Evolutionary conservation across 495 filamentous ascomycete species (phyloP), one percentile per base, ranked within the genome.

Genomic region (Aspergillus carlsbadensis): DNA sequence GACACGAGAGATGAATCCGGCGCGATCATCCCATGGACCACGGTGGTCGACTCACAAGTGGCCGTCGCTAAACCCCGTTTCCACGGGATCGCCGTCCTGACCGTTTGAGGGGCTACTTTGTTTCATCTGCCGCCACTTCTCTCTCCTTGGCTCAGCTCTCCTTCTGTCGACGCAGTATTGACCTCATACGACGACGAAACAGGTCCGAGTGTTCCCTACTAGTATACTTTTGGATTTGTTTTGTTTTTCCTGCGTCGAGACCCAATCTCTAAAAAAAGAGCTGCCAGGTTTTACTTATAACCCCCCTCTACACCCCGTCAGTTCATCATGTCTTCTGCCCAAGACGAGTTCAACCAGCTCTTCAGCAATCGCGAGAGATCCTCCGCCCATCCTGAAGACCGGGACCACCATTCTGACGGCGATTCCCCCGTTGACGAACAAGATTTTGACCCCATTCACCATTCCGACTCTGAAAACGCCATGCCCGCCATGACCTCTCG

Each of bases 291-390:
- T 22, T 36, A 29, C 26, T 20, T 24, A 4, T 17, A 44, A 50
- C 5, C 10, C 42, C 35, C 39, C 37, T 33, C 34, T 37, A 14
- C 11, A 13, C 41, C 41, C 24, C 11, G n/a, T 14, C 35, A 18
- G 20, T 59, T 70, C 78, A 83, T 29, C 52, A 89, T 89, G 85
- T 78, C 71, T 35, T 72, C 87, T 35, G 91, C 91, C 40, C 89
- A 95, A 75, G 86, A 92, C 74, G 92, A 96, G 78, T 92, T 92
- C 79, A 81, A 91, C 67, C 73, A 76, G 51, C 79, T 96, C 60
- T 75, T 92, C 52, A 84, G 81, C 56, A 78, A 80, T 51, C 76
- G 76, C 57, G 72, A 72, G 43, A 62, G 60, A 37, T 54, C 57
- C 58, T 68, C 70, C 36, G 61, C 65, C n/a, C 87, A 90, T 61